Evolutionary conservation across 768 basidiomycete species (phyloP).

Genomic region (Mycena leptocephala): DNA sequence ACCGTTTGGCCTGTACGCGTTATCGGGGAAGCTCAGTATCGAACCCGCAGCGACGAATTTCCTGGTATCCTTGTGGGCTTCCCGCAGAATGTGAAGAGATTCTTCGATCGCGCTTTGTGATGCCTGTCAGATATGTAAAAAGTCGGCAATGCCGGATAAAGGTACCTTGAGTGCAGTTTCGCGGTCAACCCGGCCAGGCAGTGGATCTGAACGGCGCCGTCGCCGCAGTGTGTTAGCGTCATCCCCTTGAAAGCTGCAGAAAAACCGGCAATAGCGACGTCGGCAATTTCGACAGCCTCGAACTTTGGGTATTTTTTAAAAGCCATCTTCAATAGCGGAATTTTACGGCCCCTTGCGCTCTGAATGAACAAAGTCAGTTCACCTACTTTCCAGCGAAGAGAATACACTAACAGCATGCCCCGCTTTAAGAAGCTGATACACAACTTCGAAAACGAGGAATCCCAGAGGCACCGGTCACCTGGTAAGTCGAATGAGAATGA

Average conservation of each 20-base stretch:
- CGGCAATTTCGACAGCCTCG: slow-evolving; percentile 35
- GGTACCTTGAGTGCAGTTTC: slow-evolving; percentile 17
- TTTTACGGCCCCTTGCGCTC: slow-evolving; percentile 36
- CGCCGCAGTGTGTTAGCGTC: slow-evolving; percentile 14
- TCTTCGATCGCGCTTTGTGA: slow-evolving; percentile 44
- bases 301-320: slow-evolving; percentile 31
- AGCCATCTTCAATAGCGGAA: slow-evolving; percentile 30
- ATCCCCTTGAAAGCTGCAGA: neutral
- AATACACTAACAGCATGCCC: slow-evolving; percentile 27
- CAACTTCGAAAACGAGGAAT: slow-evolving; percentile 37
- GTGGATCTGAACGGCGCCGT: no score
- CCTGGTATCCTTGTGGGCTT: slow-evolving; percentile 40
- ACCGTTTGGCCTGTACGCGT: slow-evolving; percentile 19
- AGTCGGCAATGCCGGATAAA: neutral
- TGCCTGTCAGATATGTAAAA: neutral
- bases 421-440: slow-evolving; percentile 31
- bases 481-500: neutral
- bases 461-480: slow-evolving; percentile 21
- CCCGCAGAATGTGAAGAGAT: slow-evolving; percentile 45
- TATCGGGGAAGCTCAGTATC: slow-evolving; percentile 23
- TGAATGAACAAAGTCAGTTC: neutral
- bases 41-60: slow-evolving; percentile 43
- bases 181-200: slow-evolving; percentile 22
- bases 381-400: neutral
- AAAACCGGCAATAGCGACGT: slow-evolving; percentile 33